These are phyloP conservation scores for Prunus kanzakura DNA, from an alignment of 306 rosid genomes.

Conservation along the genomic window DNA sequence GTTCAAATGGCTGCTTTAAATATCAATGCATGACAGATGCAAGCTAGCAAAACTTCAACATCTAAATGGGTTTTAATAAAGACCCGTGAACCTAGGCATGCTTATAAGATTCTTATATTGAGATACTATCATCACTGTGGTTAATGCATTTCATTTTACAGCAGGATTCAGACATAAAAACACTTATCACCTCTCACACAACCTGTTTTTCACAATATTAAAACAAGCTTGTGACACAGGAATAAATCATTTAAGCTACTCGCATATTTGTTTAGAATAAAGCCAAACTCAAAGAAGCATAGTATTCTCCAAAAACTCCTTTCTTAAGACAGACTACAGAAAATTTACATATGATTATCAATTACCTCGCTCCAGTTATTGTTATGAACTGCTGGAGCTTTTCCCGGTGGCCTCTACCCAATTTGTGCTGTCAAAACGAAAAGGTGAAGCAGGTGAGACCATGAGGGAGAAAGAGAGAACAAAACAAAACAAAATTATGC, in stretches of 20 bases:
- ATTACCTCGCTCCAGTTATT: constrained; percentile 91
- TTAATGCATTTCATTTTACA: background rate
- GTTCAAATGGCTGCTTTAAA: background rate
- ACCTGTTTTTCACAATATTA: background rate
- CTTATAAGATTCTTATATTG: background rate
- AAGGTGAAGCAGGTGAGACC: background rate
- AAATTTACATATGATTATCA: constrained; percentile 9
- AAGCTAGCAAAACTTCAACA: constrained; percentile 1
- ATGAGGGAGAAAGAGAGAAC: background rate
- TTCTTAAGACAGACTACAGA: background rate
- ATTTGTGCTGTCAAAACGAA: constrained; percentile 62
- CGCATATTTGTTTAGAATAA: background rate
- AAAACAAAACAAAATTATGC: background rate
- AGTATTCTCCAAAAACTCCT: background rate
- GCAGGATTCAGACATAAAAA: background rate
- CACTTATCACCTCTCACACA: background rate
- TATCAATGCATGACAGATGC: background rate
- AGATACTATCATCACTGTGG: background rate
- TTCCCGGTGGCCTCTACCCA: constrained; percentile 92
- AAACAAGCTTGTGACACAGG: background rate
- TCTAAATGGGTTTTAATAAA: background rate
- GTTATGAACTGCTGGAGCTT: constrained; percentile 92
- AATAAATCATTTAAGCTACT: background rate
- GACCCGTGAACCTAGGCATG: background rate
- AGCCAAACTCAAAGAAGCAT: background rate